Conservation (phyloP, 805 yeast species). For the Saccharomycopsis schoenii region DNA sequence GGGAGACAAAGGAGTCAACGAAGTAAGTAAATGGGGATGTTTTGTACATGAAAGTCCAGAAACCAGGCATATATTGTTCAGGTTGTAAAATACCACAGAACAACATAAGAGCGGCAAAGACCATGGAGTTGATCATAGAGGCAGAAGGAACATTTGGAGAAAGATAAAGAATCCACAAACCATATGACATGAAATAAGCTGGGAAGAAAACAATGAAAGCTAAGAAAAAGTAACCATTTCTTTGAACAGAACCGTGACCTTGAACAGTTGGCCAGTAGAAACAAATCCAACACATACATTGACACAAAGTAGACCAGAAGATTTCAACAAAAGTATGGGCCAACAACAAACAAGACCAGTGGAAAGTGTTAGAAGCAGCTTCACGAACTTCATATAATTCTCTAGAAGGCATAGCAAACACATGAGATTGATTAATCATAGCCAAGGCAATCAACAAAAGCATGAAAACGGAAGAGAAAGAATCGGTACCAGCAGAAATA, state of each 20-base stretch:
- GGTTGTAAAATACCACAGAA: slow-evolving; percentile 39
- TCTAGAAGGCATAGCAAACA: slow-evolving; percentile 29
- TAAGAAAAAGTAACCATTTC: slow-evolving; percentile 30
- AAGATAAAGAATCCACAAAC: slow-evolving; percentile 32
- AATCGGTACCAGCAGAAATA: slow-evolving; percentile 33
- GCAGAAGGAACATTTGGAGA: slow-evolving; percentile 36
- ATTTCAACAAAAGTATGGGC: slow-evolving; percentile 37
- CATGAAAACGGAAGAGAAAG: slow-evolving; percentile 42
- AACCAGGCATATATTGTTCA: slow-evolving; percentile 33
- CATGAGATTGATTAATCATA: slow-evolving; percentile 24
- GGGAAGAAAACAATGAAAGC: slow-evolving; percentile 28
- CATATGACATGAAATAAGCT: slow-evolving; percentile 37
- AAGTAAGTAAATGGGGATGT: slow-evolving; percentile 40
- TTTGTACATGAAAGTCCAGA: slow-evolving; percentile 40
- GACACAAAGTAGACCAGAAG: slow-evolving; percentile 36
- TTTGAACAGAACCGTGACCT: slow-evolving; percentile 22
- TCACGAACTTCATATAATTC: slow-evolving; percentile 38
- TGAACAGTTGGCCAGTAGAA: slow-evolving; percentile 41
- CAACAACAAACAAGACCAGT: slow-evolving; percentile 33
- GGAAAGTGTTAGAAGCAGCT: slow-evolving; percentile 32
- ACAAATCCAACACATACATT: slow-evolving; percentile 34
- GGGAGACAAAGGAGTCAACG: slow-evolving; percentile 33
- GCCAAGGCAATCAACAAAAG: slow-evolving; percentile 31
- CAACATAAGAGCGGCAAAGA: slow-evolving; percentile 26
- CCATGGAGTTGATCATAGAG: slow-evolving; percentile 31